phyloP scores from a whole-genome alignment of 169 alveolate species.

The Plasmodium gallinaceum region DNA sequence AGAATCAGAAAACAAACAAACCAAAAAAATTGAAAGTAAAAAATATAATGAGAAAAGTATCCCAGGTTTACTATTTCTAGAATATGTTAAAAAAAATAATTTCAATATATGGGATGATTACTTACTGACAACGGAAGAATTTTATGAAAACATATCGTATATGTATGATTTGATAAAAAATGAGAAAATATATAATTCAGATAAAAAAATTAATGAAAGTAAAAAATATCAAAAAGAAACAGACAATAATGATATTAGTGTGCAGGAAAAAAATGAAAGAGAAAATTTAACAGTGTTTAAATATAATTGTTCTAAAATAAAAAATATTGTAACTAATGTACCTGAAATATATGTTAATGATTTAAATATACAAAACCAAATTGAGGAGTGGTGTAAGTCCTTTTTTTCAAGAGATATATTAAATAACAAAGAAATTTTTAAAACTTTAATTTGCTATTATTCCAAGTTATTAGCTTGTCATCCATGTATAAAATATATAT shows the following conservation, averaged over 20 bases:
- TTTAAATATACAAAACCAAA: constrained; percentile 78
- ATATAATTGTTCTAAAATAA: constrained; percentile 50
- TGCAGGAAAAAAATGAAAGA: constrained; percentile 6
- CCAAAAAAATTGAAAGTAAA: neutral
- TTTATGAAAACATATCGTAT: constrained; percentile 77
- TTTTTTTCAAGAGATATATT: constrained; percentile 76
- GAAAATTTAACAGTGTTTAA: constrained; percentile 27
- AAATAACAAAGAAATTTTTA: constrained; percentile 79
- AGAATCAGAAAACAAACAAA: neutral
- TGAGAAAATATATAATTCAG: constrained; percentile 68
- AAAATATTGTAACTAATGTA: constrained; percentile 56
- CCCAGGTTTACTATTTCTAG: constrained; percentile 38
- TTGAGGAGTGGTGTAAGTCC: constrained; percentile 82
- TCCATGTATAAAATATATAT: constrained; percentile 79
- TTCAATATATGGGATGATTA: constrained; percentile 75
- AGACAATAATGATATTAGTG: constrained; percentile 5
- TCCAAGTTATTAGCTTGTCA: constrained; percentile 80
- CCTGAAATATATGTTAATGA: constrained; percentile 74
- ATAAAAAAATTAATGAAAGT: constrained; percentile 63
- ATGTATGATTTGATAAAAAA: constrained; percentile 73
- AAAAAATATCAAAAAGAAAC: constrained; percentile 48
- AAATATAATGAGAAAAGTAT: constrained; percentile 18
- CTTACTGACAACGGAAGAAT: constrained; percentile 75
- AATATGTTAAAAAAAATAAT: constrained; percentile 73
- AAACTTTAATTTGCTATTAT: constrained; percentile 82